Conservation (phyloP, 2,329 filamentous ascomycete genomes). For the Aspergillus sp. region DNA sequence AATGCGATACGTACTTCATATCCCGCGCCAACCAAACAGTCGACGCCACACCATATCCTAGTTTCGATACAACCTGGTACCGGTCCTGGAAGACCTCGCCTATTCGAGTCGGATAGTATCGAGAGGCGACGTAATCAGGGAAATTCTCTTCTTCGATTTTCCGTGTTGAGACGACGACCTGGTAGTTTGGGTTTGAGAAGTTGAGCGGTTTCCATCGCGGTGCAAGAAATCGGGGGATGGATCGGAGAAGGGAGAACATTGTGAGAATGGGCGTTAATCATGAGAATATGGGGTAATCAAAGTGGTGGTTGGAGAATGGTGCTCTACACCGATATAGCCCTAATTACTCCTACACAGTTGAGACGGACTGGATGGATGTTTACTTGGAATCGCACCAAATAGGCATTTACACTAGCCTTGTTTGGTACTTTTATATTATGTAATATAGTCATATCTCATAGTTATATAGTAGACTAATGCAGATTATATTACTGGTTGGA, state of each 20-base stretch:
- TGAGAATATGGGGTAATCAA: too few species aligned
- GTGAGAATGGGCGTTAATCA: too few species aligned
- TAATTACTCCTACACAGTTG: too few species aligned
- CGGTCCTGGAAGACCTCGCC: constrained; percentile 29
- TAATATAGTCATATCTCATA: too few species aligned
- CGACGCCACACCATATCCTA: constrained; percentile 38
- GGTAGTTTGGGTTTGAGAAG: constrained; percentile 31
- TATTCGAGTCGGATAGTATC: constrained; percentile 33
- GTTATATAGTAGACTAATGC: too few species aligned
- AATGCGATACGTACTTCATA: constrained; percentile 24
- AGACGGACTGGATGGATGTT: too few species aligned
- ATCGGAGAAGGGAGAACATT: constrained; percentile 21
- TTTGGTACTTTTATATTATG: too few species aligned
- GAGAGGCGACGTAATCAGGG: constrained; percentile 23
- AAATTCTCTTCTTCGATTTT: constrained; percentile 35
- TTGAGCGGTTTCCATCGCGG: constrained; percentile 33
- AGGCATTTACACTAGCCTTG: too few species aligned
- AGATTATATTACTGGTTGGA: too few species aligned
- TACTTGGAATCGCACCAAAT: too few species aligned
- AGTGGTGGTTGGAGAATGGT: too few species aligned
- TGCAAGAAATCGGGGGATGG: constrained; percentile 21
- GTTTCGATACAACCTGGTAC: constrained; percentile 38
- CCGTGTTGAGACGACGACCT: constrained; percentile 22
- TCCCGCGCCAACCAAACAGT: constrained; percentile 40
- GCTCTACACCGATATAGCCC: too few species aligned